These are phyloP conservation scores for Magnusiomyces magnusii DNA, from an alignment of 1,139 yeast genomes.

Conservation along the genomic window DNA sequence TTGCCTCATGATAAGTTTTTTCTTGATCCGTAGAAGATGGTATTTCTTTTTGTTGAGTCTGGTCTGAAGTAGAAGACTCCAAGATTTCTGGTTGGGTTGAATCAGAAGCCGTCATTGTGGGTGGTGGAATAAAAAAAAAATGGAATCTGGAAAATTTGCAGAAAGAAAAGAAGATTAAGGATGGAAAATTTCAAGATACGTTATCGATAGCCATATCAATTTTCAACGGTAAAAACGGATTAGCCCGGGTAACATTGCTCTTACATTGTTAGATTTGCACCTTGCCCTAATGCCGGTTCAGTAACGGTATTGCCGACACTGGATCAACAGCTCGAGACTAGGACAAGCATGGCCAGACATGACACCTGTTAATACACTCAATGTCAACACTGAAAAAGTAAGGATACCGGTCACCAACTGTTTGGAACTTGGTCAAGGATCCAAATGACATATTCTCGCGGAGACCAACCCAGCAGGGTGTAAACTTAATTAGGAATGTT, in stretches of 20 bases:
- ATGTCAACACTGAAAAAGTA: too few species aligned
- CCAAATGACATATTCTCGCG: background rate
- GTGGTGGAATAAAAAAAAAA: background rate
- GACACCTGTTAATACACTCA: too few species aligned
- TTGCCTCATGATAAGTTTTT: background rate
- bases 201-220: background rate
- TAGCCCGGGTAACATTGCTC: background rate
- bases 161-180: background rate
- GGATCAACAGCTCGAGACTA: too few species aligned
- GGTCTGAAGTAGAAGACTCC: background rate
- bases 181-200: background rate
- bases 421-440: background rate
- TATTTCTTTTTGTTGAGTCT: background rate
- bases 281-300: too few species aligned
- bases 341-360: too few species aligned
- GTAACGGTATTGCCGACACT: too few species aligned
- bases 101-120: background rate
- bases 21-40: background rate
- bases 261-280: background rate
- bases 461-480: constrained; percentile 1
- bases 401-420: too few species aligned
- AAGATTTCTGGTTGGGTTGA: background rate
- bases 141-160: background rate
- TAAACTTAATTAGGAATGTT: background rate
- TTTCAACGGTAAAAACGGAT: background rate